Conservation (phyloP, 139 green algal genomes). For the Prasinococcaceae sp. region DNA sequence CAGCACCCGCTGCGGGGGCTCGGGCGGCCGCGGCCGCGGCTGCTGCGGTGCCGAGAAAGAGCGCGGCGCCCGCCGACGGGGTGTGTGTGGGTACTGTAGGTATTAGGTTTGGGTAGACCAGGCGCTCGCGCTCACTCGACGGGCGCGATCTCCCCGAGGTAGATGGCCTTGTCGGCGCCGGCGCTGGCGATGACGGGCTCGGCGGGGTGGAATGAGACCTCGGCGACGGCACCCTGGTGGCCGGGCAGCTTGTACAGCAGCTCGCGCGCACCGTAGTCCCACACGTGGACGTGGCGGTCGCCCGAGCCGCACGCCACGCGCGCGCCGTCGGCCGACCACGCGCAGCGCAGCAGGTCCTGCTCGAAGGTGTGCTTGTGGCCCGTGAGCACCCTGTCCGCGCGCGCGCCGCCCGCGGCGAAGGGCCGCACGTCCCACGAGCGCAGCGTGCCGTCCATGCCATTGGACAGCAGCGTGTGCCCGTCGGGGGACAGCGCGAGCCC, state of each 20-base stretch:
- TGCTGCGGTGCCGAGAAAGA: too few species aligned
- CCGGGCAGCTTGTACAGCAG: conserved; percentile 70
- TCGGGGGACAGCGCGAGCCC: conserved; percentile 58
- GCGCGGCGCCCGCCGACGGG: too few species aligned
- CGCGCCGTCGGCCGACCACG: too few species aligned
- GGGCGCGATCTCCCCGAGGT: too few species aligned
- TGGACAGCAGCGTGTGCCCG: conserved; percentile 66
- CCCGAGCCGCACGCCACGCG: too few species aligned
- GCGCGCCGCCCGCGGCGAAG: conserved; percentile 66
- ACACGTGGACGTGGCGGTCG: too few species aligned
- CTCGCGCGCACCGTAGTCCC: too few species aligned
- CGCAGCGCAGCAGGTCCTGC: conserved; percentile 66
- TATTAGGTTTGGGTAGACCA: too few species aligned
- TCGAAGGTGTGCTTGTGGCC: conserved; percentile 67
- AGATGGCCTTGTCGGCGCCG: conserved; percentile 62
- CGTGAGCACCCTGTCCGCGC: conserved; percentile 31
- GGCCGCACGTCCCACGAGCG: conserved; percentile 56
- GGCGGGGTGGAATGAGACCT: conserved; percentile 76
- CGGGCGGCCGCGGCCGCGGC: too few species aligned
- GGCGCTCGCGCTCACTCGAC: too few species aligned
- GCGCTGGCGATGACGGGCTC: conserved; percentile 66
- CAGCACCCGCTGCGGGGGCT: too few species aligned
- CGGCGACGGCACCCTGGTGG: conserved; percentile 75
- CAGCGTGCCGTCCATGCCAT: conserved; percentile 84
- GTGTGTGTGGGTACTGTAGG: too few species aligned